Conservation (phyloP, 1,284 basidiomycete genomes). For the Xerocomus nothofagi region DNA sequence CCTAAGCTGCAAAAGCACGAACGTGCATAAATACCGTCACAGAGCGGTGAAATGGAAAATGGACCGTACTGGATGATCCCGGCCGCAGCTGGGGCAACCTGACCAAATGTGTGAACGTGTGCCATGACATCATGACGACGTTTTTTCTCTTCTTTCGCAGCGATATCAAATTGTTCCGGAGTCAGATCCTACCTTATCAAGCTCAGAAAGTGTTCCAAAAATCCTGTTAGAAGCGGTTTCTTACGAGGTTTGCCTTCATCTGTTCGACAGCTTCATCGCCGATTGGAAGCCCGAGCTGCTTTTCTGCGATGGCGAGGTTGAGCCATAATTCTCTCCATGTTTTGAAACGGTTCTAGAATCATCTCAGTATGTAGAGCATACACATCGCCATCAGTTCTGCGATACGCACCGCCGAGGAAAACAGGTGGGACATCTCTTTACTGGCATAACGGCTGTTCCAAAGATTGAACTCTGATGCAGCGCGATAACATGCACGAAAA, state of each 20-base stretch:
- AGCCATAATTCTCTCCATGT: slow-evolving; percentile 99
- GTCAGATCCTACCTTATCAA: slow-evolving; percentile 63
- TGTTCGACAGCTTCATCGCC: slow-evolving; percentile 89
- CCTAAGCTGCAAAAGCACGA: slow-evolving; percentile 62
- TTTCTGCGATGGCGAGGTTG: slow-evolving; percentile 94
- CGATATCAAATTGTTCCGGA: slow-evolving; percentile 88
- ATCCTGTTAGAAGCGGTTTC: slow-evolving; percentile 27
- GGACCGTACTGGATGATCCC: slow-evolving; percentile 87
- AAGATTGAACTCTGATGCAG: slow-evolving; percentile 11
- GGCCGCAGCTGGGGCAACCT: slow-evolving; percentile 91
- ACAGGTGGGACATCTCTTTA: slow-evolving; percentile 97
- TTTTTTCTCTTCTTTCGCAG: slow-evolving; percentile 95
- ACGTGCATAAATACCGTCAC: slow-evolving; percentile 9
- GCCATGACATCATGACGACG: slow-evolving; percentile 99
- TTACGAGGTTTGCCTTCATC: slow-evolving; percentile 89
- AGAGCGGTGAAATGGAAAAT: slow-evolving; percentile 7
- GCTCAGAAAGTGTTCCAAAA: slow-evolving; percentile 3
- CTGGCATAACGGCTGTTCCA: slow-evolving; percentile 90
- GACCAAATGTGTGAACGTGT: slow-evolving; percentile 96
- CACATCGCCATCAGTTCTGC: not conserved
- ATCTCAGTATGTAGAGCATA: not conserved
- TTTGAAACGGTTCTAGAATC: slow-evolving; percentile 82
- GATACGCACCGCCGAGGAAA: slow-evolving; percentile 78
- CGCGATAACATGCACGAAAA: not conserved
- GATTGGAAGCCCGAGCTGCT: slow-evolving; percentile 91